Evolutionary conservation across 139 green algal species (phyloP), one percentile per base, ranked within the genome.

Genomic region (Prasinococcaceae sp.): DNA sequence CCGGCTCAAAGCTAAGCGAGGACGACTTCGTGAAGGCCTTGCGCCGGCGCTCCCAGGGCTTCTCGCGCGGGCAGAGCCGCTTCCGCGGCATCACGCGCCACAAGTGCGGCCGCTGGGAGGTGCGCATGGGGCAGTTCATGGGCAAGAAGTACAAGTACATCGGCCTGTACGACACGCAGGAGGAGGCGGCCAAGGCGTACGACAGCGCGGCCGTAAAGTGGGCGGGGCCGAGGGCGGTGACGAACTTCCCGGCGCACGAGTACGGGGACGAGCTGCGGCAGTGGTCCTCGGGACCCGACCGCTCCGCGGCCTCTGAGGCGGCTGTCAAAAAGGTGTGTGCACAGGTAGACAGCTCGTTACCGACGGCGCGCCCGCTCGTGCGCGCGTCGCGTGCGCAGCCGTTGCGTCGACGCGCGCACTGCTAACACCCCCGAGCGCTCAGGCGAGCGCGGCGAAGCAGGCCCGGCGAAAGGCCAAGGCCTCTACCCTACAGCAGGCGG

Each of bases 41-140:
- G 44, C 69, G 82, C 3, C 67, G 81, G 5, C 40, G 44, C 24
- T 74, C 57, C 47, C 59, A 39, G 17, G 68, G 66, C 36, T 79
- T 80, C 27, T 32, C 40, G 39, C 70, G 83, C 56, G 63, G 75
- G 10, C 24, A 30, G n/a, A 49, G 26, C 14, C 50, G 43, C 44
- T 68, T 47, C 30, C 60, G 60, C 0, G 85, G 85, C 12, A 84
- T 94, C 3, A 90, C 83, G 0, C 48, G 53, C 25, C 14, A 55
- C 38, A 59, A 19, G 57, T 23, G 40, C 30, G 47, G 53, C 26
- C 45, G 45, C 23, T 94, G 84, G 81, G 88, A 96, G 63, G 79
- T 83, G 0, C 69, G 86, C 20, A 87, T 96, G 28, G 83, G 84
- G 4, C 67, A 66, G 6, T 51, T 88, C 23, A 22, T 55, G 2